These are phyloP conservation scores for Kluyveromyces aestuarii DNA, from an alignment of 805 yeast genomes.

Conservation along the genomic window DNA sequence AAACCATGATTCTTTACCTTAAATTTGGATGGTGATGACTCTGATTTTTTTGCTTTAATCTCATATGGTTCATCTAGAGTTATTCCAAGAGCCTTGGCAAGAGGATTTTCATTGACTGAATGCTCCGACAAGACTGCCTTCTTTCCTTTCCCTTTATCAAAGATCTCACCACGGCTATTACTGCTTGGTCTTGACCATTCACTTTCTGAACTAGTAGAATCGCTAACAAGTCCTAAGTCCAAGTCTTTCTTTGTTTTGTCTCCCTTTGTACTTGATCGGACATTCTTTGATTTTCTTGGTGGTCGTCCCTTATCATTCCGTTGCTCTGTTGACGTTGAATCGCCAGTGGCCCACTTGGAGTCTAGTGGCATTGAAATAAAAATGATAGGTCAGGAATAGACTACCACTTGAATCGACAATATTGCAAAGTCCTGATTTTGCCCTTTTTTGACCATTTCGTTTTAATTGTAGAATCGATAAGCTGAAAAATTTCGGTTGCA, in stretches of 20 bases:
- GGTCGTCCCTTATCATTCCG: not conserved
- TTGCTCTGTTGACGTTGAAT: conserved; percentile 3
- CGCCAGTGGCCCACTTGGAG: conserved; percentile 24
- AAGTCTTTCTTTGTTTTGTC: not conserved
- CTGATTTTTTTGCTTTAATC: not conserved
- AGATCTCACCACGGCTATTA: conserved; percentile 3
- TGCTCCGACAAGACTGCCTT: not conserved
- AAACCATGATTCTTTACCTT: conserved; percentile 1
- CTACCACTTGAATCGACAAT: not conserved
- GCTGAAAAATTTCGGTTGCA: not conserved
- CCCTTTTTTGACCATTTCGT: not conserved
- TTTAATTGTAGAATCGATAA: too few species aligned
- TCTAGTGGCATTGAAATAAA: conserved; percentile 15
- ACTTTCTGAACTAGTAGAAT: not conserved
- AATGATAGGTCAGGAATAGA: too few species aligned
- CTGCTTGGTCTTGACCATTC: conserved; percentile 7
- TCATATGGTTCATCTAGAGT: not conserved
- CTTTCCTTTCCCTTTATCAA: conserved; percentile 3
- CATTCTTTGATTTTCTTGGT: not conserved
- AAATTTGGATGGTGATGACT: not conserved
- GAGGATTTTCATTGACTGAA: not conserved
- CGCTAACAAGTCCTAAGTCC: not conserved
- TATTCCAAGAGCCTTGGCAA: conserved; percentile 1
- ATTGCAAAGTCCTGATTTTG: not conserved
- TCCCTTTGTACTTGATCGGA: not conserved